Conservation (phyloP, 2,329 filamentous ascomycete species). For the Sclerotinia glacialis region DNA sequence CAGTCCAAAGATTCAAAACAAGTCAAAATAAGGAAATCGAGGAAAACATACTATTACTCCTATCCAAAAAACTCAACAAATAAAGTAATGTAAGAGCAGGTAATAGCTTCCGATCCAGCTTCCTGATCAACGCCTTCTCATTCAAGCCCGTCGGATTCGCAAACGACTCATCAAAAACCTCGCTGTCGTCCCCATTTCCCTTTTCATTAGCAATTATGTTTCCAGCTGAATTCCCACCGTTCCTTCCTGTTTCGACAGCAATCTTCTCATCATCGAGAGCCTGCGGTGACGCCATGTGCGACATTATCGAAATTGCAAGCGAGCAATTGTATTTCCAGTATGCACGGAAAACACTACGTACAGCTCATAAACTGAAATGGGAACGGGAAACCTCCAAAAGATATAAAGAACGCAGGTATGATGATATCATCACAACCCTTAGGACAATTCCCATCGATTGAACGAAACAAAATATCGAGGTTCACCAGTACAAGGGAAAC, state of each 20-base stretch:
- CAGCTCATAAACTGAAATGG: not conserved
- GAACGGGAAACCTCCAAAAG: too few relatives aligned
- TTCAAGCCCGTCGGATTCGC: slow-evolving; percentile 43
- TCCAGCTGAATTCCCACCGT: not conserved
- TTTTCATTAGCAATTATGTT: not conserved
- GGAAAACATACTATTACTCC: slow-evolving; percentile 52
- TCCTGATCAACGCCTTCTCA: slow-evolving; percentile 58
- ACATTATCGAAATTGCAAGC: not conserved
- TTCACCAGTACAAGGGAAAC: not conserved
- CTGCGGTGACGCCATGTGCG: not conserved
- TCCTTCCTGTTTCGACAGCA: not conserved
- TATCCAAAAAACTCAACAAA: slow-evolving; percentile 55
- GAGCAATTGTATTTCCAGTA: not conserved
- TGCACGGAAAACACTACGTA: not conserved
- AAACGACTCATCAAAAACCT: slow-evolving; percentile 27
- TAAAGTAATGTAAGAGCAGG: slow-evolving; percentile 56
- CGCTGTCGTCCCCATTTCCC: slow-evolving; percentile 14
- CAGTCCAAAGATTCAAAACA: not conserved
- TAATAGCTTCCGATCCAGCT: slow-evolving; percentile 51
- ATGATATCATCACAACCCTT: not conserved
- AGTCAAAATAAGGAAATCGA: not conserved
- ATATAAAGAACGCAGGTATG: not conserved
- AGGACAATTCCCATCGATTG: not conserved
- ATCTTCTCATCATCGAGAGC: not conserved
- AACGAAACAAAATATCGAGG: not conserved